Base-by-base conservation (phyloP, 2,329 filamentous ascomycete genomes). In the Berkeleyomyces rouxiae region DNA sequence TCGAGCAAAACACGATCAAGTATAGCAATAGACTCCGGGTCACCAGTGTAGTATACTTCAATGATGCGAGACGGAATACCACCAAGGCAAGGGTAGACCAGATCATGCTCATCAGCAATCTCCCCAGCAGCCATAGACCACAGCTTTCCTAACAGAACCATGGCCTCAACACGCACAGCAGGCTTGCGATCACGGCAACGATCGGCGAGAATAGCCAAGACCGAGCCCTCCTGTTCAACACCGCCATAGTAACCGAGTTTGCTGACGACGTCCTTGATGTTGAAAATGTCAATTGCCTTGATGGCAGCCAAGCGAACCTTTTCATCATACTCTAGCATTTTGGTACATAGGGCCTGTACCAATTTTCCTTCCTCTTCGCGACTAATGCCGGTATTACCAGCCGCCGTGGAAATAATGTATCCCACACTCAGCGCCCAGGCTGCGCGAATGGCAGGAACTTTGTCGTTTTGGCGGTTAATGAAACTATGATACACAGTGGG, bases 81-180 rank as follows among this genome's bases (percentile, higher is more conserved):
- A 5, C 85, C 86, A 10, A 99, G 77, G n/a, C 92, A 81, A 7
- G 82, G 77, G 10, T 80, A 81, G 23, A 95, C 86, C 16, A 80
- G 77, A 67, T 96, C 89, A 68, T 92, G 87, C 11, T 88, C 89
- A 61, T 86, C 83, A 33, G 88, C 84, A 68, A 99, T 87, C 68
- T 96, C 91, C 16, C 90, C 88, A 16, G 86, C 83, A 10, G 89
- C 92, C 16, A 95, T 91, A n/a, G 89, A 91, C 93, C 93, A 99
- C 37, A 97, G 84, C 66, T 85, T 88, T 9, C 83, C 88, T 1
- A 97, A 77, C 7, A 95, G 78, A 59, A 84, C 86, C 82, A 96
- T 95, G 33, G 90, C 91, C 68, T 92, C 89, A 46, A 88, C 84
- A 63, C 92, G 87, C 9, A 99, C 88, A 49, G 82, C 78, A 11